Percentiles rank a stretch among this genome's conserved stretches.
Conservation (phyloP, 306 rosid genomes). For the Cajanus cajan region DNA sequence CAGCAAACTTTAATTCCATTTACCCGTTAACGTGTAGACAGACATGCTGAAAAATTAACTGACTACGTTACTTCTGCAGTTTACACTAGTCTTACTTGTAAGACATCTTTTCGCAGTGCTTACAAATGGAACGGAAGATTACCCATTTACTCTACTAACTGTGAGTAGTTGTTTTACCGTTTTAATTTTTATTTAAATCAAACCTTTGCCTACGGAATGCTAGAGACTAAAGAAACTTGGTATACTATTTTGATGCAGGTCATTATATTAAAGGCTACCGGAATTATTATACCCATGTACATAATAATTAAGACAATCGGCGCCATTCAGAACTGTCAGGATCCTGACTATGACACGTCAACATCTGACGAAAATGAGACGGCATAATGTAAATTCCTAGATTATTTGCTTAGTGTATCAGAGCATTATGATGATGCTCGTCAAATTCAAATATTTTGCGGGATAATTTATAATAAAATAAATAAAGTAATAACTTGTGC, state of each 20-base stretch:
- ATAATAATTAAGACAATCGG: constrained; percentile 51
- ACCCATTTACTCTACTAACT: constrained; percentile 76
- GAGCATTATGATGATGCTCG: constrained; percentile 44
- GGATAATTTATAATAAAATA: constrained; percentile 1
- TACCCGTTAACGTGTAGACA: background rate
- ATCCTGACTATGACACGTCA: constrained; percentile 42
- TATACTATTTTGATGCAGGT: constrained; percentile 33
- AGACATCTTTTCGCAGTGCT: constrained; percentile 65
- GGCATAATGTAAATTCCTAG: constrained; percentile 34
- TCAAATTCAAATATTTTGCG: constrained; percentile 25
- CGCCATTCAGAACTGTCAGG: constrained; percentile 54
- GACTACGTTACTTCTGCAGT: constrained; percentile 46
- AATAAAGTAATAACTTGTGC: background rate
- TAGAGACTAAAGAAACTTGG: background rate
- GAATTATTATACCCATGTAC: constrained; percentile 85
- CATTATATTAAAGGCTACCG: constrained; percentile 58
- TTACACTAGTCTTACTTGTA: constrained; percentile 65
- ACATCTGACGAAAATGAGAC: constrained; percentile 31
- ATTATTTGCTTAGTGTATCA: constrained; percentile 27
- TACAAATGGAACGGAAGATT: constrained; percentile 50
- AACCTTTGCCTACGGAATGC: background rate
- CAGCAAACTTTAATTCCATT: background rate
- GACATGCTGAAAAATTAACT: constrained; percentile 17
- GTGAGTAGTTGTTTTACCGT: constrained; percentile 43
- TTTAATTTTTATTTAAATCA: too few species aligned